A percentile compares a stretch with the other conserved stretches of the same genome.
These are phyloP conservation scores for Emmonsiellopsis sp. DNA, from an alignment of 2,329 filamentous ascomycete genomes.

Conservation along the genomic window DNA sequence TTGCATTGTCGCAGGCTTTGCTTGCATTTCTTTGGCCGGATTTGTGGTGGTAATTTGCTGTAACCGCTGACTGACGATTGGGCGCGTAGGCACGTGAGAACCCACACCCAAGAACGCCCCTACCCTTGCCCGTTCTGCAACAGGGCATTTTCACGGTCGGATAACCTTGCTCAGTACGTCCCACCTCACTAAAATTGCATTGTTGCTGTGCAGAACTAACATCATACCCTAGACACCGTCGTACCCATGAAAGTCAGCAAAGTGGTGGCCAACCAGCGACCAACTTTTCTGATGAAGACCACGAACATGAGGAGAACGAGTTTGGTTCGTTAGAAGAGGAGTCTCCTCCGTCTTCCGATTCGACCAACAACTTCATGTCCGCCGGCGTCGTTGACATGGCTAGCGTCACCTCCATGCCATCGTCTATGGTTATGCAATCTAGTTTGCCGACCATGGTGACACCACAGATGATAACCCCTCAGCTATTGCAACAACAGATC, in stretches of 20 bases:
- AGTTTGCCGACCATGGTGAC: constrained; percentile 32
- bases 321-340: constrained; percentile 72
- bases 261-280: constrained; percentile 44
- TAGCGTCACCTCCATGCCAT: constrained; percentile 28
- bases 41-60: constrained; percentile 32
- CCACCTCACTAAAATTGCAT: constrained; percentile 20
- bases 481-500: constrained; percentile 35
- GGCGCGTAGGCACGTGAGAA: constrained; percentile 81
- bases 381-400: constrained; percentile 25
- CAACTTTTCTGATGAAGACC: constrained; percentile 60
- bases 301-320: constrained; percentile 81
- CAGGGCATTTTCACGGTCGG: constrained; percentile 96
- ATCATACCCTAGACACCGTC: constrained; percentile 46
- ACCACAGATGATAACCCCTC: constrained; percentile 35
- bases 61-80: constrained; percentile 43
- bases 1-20: constrained; percentile 14
- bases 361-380: constrained; percentile 16
- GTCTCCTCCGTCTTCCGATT: constrained; percentile 53
- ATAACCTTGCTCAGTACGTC: constrained; percentile 93
- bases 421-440: constrained; percentile 27
- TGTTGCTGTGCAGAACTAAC: constrained; percentile 15
- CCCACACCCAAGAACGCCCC: constrained; percentile 97
- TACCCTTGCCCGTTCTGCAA: constrained; percentile 97
- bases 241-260: constrained; percentile 70
- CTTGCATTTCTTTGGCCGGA: constrained; percentile 20